Percentiles rank a stretch among this genome's conserved stretches.
Conservation (phyloP, 2,329 filamentous ascomycete species). For the Ophiostoma tasmaniense region DNA sequence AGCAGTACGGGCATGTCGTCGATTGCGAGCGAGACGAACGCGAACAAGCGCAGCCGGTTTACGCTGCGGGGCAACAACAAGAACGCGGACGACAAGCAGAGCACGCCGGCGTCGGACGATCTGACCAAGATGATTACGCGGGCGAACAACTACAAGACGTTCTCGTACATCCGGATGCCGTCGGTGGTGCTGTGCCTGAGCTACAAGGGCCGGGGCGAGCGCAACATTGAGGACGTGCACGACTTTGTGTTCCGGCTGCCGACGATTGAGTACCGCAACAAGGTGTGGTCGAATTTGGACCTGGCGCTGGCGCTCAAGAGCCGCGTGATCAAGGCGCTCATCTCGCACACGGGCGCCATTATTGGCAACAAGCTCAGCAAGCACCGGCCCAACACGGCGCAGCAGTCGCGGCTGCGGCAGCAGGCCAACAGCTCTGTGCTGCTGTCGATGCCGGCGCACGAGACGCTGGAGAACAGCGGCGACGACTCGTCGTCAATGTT, state of each 20-base stretch:
- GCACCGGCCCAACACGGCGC: constrained; percentile 71
- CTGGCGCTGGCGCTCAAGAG: constrained; percentile 88
- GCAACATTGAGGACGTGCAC: constrained; percentile 94
- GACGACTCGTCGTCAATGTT: constrained; percentile 51
- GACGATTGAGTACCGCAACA: constrained; percentile 91
- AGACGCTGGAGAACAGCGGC: constrained; percentile 33
- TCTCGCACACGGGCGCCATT: constrained; percentile 91
- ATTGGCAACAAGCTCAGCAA: constrained; percentile 95
- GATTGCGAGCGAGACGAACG: neutral
- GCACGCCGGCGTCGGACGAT: constrained; percentile 57
- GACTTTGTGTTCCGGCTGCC: constrained; percentile 96
- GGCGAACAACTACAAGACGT: constrained; percentile 94
- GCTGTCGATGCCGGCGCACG: constrained; percentile 36
- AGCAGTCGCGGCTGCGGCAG: constrained; percentile 71
- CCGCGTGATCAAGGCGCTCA: constrained; percentile 85
- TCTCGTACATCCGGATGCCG: constrained; percentile 89
- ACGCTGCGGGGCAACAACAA: constrained; percentile 35
- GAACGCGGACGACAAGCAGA: constrained; percentile 37
- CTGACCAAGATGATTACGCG: constrained; percentile 93
- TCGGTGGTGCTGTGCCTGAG: constrained; percentile 91
- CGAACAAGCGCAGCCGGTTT: constrained; percentile 47
- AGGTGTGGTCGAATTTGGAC: constrained; percentile 97
- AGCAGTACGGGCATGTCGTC: constrained; percentile 39
- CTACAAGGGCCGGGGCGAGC: constrained; percentile 92
- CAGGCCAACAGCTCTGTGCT: constrained; percentile 71